A percentile compares a stretch with the other conserved stretches of the same genome.
These are phyloP conservation scores for Backusella tarrabulga DNA, from an alignment of 192 early-diverging fungal species.

Conservation along the genomic window DNA sequence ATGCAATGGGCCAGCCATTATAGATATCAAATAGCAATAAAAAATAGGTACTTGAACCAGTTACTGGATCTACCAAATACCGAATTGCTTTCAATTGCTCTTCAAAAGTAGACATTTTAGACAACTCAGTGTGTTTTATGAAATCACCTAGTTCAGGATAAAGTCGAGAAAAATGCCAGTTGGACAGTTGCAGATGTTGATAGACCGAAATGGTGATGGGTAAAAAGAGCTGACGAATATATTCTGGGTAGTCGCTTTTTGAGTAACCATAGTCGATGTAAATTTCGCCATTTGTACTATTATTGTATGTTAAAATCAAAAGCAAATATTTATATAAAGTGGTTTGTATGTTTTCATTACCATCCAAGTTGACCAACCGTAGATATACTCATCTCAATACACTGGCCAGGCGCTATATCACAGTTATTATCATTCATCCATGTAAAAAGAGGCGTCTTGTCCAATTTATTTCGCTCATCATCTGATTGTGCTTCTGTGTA, in stretches of 20 bases:
- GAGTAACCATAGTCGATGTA: slow-evolving; percentile 68
- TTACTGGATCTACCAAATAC: background rate
- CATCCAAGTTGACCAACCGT: slow-evolving; percentile 67
- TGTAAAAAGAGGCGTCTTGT: slow-evolving; percentile 57
- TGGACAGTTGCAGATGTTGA: slow-evolving; percentile 55
- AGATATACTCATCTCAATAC: slow-evolving; percentile 51
- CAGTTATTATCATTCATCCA: slow-evolving; percentile 40
- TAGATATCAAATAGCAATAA: slow-evolving; percentile 73
- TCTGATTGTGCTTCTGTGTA: slow-evolving; percentile 38
- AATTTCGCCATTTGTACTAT: slow-evolving; percentile 64
- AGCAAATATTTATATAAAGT: background rate
- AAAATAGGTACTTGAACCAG: slow-evolving; percentile 60
- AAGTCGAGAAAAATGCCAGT: slow-evolving; percentile 66
- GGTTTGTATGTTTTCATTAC: background rate
- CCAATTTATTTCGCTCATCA: slow-evolving; percentile 75
- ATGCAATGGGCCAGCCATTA: slow-evolving; percentile 69
- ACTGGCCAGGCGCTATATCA: slow-evolving; percentile 50
- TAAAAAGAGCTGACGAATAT: slow-evolving; percentile 61
- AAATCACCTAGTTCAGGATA: background rate
- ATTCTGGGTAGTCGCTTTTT: slow-evolving; percentile 19
- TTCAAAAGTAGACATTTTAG: slow-evolving; percentile 2
- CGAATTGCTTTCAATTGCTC: background rate
- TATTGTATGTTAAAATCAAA: background rate
- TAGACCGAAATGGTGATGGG: slow-evolving; percentile 72
- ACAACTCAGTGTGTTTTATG: background rate